phyloP scores from a whole-genome alignment of 73 alveolate genomes.

The Chromera velia region DNA sequence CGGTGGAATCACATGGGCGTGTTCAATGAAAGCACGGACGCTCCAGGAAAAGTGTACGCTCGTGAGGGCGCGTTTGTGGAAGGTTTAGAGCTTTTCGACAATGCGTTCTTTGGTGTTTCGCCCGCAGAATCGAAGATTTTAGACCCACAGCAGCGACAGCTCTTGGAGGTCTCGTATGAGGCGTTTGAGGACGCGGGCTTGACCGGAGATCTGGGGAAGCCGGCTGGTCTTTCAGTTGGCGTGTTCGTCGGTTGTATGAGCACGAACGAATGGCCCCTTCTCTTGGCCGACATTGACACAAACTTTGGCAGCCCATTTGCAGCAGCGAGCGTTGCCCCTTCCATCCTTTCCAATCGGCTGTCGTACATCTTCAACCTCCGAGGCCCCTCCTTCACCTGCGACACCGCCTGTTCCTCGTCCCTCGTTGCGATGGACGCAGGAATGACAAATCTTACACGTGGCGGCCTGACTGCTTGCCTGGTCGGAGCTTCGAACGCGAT shows the following conservation, averaged over 20 bases:
- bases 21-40: neutral
- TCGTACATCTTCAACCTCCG: neutral
- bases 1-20: neutral
- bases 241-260: too few species aligned
- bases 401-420: neutral
- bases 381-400: neutral
- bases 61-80: neutral
- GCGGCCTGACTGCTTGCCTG: neutral
- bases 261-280: too few species aligned
- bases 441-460: neutral
- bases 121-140: neutral
- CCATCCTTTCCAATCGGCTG: neutral
- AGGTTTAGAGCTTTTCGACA: neutral
- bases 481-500: slow-evolving; percentile 25
- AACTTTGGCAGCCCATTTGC: too few species aligned
- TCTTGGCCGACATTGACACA: too few species aligned
- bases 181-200: neutral
- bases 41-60: neutral
- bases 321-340: too few species aligned
- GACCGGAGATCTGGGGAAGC: too few species aligned
- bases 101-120: slow-evolving; percentile 18
- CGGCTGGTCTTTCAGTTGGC: too few species aligned
- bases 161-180: neutral
- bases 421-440: neutral
- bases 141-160: slow-evolving; percentile 14